Percentiles rank a stretch among this genome's conserved stretches.
These are phyloP conservation scores for Apiospora hydei DNA, from an alignment of 2,329 filamentous ascomycete genomes.

Conservation along the genomic window DNA sequence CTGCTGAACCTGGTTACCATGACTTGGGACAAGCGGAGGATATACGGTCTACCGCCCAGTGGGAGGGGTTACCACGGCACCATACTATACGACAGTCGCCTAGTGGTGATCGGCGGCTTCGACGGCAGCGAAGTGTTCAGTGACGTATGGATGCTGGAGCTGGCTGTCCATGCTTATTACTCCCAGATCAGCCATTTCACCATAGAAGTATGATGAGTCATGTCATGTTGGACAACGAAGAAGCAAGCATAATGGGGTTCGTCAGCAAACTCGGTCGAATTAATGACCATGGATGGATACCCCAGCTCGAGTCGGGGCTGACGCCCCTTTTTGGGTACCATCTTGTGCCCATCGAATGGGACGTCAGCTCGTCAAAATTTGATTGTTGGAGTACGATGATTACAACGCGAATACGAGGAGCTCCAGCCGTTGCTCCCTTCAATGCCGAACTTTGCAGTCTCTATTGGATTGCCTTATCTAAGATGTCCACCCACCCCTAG, in stretches of 20 bases:
- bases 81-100: conserved; percentile 69
- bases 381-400: background rate
- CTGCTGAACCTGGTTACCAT: conserved; percentile 75
- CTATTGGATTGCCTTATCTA: background rate
- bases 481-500: background rate
- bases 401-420: background rate
- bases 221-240: conserved; percentile 39
- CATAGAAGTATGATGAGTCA: conserved; percentile 60
- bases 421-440: background rate
- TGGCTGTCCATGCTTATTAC: conserved; percentile 75
- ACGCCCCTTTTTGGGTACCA: background rate
- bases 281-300: background rate
- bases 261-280: background rate
- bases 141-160: conserved; percentile 71
- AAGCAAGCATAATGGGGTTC: background rate
- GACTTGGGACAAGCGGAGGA: conserved; percentile 73
- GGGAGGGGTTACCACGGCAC: conserved; percentile 73
- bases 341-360: background rate
- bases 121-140: conserved; percentile 73
- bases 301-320: background rate
- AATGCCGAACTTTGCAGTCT: background rate
- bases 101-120: conserved; percentile 72
- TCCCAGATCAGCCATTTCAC: conserved; percentile 77
- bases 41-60: conserved; percentile 69
- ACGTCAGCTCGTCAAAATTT: background rate